phyloP scores from a whole-genome alignment of 2,329 filamentous ascomycete genomes.

The Colletotrichum sp. region DNA sequence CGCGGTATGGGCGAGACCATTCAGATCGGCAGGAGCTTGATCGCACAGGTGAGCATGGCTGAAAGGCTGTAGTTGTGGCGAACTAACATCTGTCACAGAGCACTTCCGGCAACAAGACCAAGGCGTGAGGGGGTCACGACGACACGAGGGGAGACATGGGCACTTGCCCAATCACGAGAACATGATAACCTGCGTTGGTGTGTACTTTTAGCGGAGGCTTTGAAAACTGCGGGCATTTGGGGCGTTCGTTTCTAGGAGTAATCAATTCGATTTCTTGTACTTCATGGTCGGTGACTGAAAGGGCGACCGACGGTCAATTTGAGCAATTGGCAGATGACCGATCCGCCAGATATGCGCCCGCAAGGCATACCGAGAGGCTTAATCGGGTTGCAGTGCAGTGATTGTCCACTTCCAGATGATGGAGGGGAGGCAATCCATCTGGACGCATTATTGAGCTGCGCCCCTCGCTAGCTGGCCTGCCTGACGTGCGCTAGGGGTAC shows the following conservation, averaged over 20 bases:
- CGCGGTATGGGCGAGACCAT: constrained; percentile 63
- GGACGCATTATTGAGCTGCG: not conserved
- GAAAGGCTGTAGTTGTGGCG: too few species aligned
- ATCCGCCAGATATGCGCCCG: not conserved
- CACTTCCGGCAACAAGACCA: constrained; percentile 13
- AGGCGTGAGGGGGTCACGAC: not conserved
- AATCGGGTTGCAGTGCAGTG: not conserved
- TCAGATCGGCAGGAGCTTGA: constrained; percentile 58
- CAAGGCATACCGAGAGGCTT: constrained; percentile 1
- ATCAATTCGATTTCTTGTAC: not conserved
- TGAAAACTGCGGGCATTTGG: not conserved
- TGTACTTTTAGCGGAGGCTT: not conserved
- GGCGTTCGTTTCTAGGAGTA: not conserved
- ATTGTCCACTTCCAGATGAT: not conserved
- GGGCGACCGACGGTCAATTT: not conserved
- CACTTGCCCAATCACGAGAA: not conserved
- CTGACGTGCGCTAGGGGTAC: not conserved
- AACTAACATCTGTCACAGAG: not conserved
- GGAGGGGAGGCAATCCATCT: not conserved
- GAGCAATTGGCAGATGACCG: not conserved
- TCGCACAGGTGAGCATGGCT: constrained; percentile 45
- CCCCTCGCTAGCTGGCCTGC: not conserved
- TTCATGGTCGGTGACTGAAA: not conserved
- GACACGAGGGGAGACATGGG: not conserved
- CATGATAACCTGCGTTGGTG: not conserved